Percentiles rank a stretch among this genome's conserved stretches.
phyloP scores from a whole-genome alignment of 208 protist genomes.

The Trypanosoma platydactyli region DNA sequence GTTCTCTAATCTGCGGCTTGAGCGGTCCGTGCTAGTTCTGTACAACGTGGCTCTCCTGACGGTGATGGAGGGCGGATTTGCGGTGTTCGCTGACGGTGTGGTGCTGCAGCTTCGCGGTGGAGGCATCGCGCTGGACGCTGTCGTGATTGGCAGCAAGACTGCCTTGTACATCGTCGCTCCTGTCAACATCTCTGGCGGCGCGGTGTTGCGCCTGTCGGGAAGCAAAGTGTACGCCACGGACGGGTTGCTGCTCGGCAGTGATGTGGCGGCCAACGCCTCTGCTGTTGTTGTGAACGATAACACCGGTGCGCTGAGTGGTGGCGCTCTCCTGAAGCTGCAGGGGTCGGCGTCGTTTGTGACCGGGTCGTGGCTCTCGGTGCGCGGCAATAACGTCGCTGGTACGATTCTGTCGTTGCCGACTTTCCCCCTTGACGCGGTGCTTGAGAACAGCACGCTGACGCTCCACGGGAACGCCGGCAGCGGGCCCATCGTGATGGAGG shows the following conservation, averaged over 20 bases:
- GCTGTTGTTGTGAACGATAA: slow-evolving; percentile 1
- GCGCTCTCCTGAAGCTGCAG: neutral
- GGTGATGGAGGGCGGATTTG: neutral
- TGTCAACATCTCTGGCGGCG: neutral
- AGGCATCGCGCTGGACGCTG: neutral
- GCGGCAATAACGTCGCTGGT: neutral
- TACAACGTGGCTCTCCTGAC: neutral
- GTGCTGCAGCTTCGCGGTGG: neutral
- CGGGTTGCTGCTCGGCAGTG: neutral
- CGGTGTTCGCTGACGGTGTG: neutral
- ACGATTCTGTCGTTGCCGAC: slow-evolving; percentile 1
- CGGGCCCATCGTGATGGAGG: neutral
- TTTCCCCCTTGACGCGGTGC: neutral
- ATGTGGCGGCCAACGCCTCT: neutral
- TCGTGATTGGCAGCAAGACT: neutral
- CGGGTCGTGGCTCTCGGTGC: neutral
- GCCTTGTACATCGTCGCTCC: neutral
- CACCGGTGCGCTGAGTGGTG: neutral
- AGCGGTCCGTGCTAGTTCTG: neutral
- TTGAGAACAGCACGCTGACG: neutral
- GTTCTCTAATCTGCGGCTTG: neutral
- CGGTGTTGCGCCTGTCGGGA: neutral
- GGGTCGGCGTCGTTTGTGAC: neutral
- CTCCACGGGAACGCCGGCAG: slow-evolving; percentile 4
- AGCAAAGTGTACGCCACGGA: neutral